Percentiles rank a stretch among this genome's conserved stretches.
These are phyloP conservation scores for Myotisia sp. DNA, from an alignment of 2,329 filamentous ascomycete species.

Conservation along the genomic window DNA sequence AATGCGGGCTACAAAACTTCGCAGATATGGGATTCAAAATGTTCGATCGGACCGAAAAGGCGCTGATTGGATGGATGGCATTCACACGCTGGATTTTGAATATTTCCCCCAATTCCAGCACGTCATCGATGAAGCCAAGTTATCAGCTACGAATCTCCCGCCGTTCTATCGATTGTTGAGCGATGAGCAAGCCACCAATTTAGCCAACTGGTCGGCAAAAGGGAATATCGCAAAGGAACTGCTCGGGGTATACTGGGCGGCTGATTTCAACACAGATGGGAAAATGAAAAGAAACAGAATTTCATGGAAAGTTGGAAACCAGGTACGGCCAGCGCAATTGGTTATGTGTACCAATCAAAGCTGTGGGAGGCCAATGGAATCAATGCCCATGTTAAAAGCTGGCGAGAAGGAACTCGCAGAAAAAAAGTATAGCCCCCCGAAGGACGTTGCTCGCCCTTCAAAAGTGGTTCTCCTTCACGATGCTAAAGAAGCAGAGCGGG, in stretches of 20 bases:
- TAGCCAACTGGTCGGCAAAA: conserved; percentile 5
- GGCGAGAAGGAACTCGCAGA: neutral
- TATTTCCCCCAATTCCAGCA: conserved; percentile 7
- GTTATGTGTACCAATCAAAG: conserved; percentile 7
- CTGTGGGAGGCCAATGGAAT: conserved; percentile 9
- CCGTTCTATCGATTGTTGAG: conserved; percentile 8
- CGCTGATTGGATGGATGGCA: conserved; percentile 10
- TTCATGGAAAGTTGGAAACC: conserved; percentile 7
- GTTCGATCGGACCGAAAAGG: conserved; percentile 5
- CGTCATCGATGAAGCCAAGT: conserved; percentile 6
- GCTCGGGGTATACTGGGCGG: conserved; percentile 9
- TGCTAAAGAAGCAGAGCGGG: conserved; percentile 6
- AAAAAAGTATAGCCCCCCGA: conserved; percentile 3
- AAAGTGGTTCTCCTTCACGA: conserved; percentile 9
- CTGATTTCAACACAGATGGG: conserved; percentile 10
- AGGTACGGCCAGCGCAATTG: conserved; percentile 1
- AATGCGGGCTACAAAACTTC: conserved; percentile 6
- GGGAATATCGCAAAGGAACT: conserved; percentile 9
- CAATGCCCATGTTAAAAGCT: neutral
- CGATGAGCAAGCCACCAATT: conserved; percentile 5
- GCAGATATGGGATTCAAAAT: conserved; percentile 6
- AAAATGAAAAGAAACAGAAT: conserved; percentile 9
- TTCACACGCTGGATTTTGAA: conserved; percentile 9
- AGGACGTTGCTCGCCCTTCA: neutral
- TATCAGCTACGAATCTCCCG: conserved; percentile 7